Conservation (phyloP, 1,284 basidiomycete genomes). For the Wolfiporia cocos region DNA sequence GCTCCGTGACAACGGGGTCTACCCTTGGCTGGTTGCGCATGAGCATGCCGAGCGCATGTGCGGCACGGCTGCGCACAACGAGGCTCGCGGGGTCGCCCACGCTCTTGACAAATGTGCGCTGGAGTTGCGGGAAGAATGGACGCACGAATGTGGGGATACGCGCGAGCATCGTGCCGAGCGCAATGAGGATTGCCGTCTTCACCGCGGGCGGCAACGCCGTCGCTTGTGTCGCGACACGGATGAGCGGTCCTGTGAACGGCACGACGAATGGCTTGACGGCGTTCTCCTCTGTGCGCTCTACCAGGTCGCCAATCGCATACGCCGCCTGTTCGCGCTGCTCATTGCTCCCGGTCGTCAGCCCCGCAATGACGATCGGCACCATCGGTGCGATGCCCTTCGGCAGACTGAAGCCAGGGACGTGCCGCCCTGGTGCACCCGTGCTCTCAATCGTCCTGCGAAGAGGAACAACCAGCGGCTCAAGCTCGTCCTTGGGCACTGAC, state of each 20-base stretch:
- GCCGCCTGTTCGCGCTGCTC: slow-evolving; percentile 91
- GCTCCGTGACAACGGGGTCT: slow-evolving; percentile 85
- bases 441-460: slow-evolving; percentile 87
- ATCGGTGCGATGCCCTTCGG: slow-evolving; percentile 88
- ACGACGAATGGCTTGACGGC: slow-evolving; percentile 97
- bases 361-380: slow-evolving; percentile 87
- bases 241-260: slow-evolving; percentile 93
- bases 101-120: slow-evolving; percentile 96
- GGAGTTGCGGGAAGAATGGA: slow-evolving; percentile 98
- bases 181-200: slow-evolving; percentile 83
- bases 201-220: slow-evolving; percentile 87
- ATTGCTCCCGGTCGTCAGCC: slow-evolving; percentile 76
- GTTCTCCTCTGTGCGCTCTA: slow-evolving; percentile 83
- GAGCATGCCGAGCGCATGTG: slow-evolving; percentile 82
- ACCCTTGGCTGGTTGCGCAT: slow-evolving; percentile 88
- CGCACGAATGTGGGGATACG: slow-evolving; percentile 87
- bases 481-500: slow-evolving; percentile 87
- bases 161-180: slow-evolving; percentile 78
- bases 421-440: slow-evolving; percentile 72
- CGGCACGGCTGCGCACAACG: slow-evolving; percentile 80
- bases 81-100: slow-evolving; percentile 76
- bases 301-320: slow-evolving; percentile 91
- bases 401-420: slow-evolving; percentile 85
- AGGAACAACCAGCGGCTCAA: slow-evolving; percentile 86
- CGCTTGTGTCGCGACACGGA: slow-evolving; percentile 87